Evolutionary conservation across 768 basidiomycete genomes (phyloP).

Genomic region (Boletus sensibilis): DNA sequence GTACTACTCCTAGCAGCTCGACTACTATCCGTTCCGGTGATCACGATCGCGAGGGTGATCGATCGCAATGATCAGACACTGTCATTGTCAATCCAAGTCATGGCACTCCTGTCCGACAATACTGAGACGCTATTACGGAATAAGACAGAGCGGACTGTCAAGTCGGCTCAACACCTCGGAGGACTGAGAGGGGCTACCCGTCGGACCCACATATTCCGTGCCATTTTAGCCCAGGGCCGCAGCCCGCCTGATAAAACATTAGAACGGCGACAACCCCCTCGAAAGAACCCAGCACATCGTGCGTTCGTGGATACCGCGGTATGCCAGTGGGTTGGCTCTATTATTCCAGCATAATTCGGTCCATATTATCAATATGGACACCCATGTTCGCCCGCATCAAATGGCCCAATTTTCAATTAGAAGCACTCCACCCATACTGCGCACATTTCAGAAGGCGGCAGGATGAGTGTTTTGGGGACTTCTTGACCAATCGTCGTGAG

Average conservation of each 20-base stretch:
- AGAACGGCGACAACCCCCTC: slow-evolving; percentile 16
- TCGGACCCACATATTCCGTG: slow-evolving; percentile 16
- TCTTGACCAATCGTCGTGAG: slow-evolving; percentile 23
- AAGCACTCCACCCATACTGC: slow-evolving; percentile 22
- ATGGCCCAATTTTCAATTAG: slow-evolving; percentile 30
- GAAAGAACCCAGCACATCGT: slow-evolving; percentile 14
- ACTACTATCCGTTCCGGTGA: slow-evolving; percentile 29
- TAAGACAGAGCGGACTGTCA: not conserved
- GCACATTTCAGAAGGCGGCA: slow-evolving; percentile 15
- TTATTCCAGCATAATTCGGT: slow-evolving; percentile 4
- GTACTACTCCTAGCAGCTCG: slow-evolving; percentile 15
- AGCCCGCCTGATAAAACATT: slow-evolving; percentile 17
- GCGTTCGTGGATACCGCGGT: slow-evolving; percentile 7
- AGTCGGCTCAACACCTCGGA: slow-evolving; percentile 12
- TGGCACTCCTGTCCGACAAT: slow-evolving; percentile 2
- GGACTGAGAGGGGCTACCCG: slow-evolving; percentile 10
- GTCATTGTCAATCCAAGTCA: slow-evolving; percentile 19
- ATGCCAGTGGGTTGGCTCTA: slow-evolving; percentile 18
- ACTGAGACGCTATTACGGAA: not conserved
- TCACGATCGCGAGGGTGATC: slow-evolving; percentile 34
- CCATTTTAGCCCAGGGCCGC: slow-evolving; percentile 23
- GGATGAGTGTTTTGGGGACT: slow-evolving; percentile 2
- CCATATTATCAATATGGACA: slow-evolving; percentile 18
- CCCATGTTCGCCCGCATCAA: slow-evolving; percentile 21
- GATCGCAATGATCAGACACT: slow-evolving; percentile 32